Base-by-base conservation (phyloP, 2,329 filamentous ascomycete genomes). In the Calonectria fujianensis region DNA sequence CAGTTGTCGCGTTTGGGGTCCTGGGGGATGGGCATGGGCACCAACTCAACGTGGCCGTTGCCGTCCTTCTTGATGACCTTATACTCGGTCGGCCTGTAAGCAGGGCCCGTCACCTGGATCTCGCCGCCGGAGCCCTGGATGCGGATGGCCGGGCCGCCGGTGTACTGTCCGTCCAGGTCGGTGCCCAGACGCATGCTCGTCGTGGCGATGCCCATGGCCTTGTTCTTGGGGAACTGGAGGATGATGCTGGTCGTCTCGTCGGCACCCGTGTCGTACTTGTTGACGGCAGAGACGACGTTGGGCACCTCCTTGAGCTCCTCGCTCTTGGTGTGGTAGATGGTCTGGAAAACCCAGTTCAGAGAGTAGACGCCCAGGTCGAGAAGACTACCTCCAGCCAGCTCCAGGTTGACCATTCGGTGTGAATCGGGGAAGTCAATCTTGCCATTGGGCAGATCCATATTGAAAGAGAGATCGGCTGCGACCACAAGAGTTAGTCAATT, bases 341-440 rank as follows among this genome's bases (percentile, higher is more conserved):
- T 94, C 86, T 98, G 95, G 89, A 96, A 97, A 65, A 97, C 90
- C 96, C 96, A 98, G 39, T 95, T 97, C 75, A 98, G 86, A 61
- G 94, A 92, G 87, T 98, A 98, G 84, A 98, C 94, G 75, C 96
- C 96, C 72, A 98, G 88, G 84, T 98, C 96, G 66, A 98, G 90
- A 70, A 97, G 87, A 2, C 93, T 94, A 69, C 96, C 96, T 37
- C 96, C 96, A 0, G 95, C 96, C 57, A 98, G 89, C 80, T 96
- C 93, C 27, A 90, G 89, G 85, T 97, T 97, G 76, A 98, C 88
- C 89, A 98, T 96, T 69, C 96, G 93, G 86, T 96, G 89, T 66
- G 89, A 87, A 80, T 92, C 90, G 51, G 89, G 87, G 74, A 90
- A 91, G 78, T 88, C 91, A 70, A 91, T 87, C 70, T 89, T 84